A percentile compares a stretch with the other conserved stretches of the same genome.
phyloP scores from a whole-genome alignment of 1,284 basidiomycete genomes.

The Afroboletus lepidellus region DNA sequence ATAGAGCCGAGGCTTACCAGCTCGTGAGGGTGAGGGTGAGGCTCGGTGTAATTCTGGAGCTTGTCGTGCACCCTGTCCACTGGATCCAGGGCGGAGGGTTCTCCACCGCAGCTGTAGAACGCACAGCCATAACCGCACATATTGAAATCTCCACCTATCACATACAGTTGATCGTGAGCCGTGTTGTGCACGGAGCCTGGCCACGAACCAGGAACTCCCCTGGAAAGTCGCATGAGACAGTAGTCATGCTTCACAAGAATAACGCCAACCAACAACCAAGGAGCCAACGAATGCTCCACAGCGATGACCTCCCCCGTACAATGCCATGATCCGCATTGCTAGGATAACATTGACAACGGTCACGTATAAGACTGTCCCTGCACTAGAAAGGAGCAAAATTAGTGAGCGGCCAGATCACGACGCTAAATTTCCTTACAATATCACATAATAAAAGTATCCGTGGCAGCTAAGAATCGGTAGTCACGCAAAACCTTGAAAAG shows the following conservation, averaged over 20 bases:
- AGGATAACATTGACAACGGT: slow-evolving; percentile 24
- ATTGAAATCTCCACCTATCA: slow-evolving; percentile 21
- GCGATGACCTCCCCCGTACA: slow-evolving; percentile 2
- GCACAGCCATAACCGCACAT: slow-evolving; percentile 18
- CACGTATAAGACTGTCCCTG: slow-evolving; percentile 19
- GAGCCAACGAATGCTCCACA: slow-evolving; percentile 14
- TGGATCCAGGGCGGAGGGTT: slow-evolving; percentile 17
- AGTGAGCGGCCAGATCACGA: background rate
- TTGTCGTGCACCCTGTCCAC: slow-evolving; percentile 19
- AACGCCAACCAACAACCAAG: slow-evolving; percentile 17
- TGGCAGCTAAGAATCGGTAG: slow-evolving; percentile 16
- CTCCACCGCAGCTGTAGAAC: slow-evolving; percentile 9
- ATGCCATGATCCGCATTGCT: slow-evolving; percentile 16
- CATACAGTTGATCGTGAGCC: background rate
- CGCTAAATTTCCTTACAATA: slow-evolving; percentile 13
- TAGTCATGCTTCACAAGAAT: background rate
- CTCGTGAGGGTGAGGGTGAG: slow-evolving; percentile 19
- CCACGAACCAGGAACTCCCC: slow-evolving; percentile 18
- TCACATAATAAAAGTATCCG: slow-evolving; percentile 21
- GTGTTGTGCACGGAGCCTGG: background rate
- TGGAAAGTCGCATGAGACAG: background rate
- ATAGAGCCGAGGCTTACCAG: slow-evolving; percentile 11
- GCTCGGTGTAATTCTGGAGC: slow-evolving; percentile 15
- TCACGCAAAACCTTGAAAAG: background rate
- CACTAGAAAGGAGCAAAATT: slow-evolving; percentile 5